Evolutionary conservation across 2,329 filamentous ascomycete species (phyloP).

Genomic region (Ophiostoma pallidulum): DNA sequence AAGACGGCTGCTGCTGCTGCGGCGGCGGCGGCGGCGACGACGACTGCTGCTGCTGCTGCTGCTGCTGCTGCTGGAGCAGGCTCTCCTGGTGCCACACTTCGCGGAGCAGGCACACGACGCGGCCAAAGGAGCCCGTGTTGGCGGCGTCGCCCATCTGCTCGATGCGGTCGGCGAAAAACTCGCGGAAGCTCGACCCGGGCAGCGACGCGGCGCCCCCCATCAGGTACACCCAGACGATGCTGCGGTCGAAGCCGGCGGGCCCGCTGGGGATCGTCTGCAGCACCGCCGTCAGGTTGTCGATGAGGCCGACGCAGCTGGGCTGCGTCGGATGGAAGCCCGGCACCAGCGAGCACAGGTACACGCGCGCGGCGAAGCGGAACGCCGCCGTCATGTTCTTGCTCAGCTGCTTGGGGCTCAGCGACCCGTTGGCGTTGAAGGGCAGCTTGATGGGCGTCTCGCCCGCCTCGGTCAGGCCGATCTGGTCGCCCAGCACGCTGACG

Average conservation of each 20-base stretch:
- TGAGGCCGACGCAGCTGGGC: slow-evolving; percentile 62
- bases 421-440: slow-evolving; percentile 59
- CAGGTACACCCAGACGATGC: slow-evolving; percentile 86
- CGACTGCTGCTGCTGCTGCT: slow-evolving; percentile 1
- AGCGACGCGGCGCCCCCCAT: slow-evolving; percentile 73
- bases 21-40: slow-evolving; percentile 24
- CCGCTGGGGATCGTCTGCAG: slow-evolving; percentile 78
- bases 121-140: slow-evolving; percentile 75
- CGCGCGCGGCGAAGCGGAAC: slow-evolving; percentile 84
- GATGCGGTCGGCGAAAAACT: slow-evolving; percentile 67
- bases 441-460: slow-evolving; percentile 48
- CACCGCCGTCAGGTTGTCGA: slow-evolving; percentile 66
- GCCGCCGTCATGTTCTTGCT: slow-evolving; percentile 81
- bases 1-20: too few species aligned
- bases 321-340: slow-evolving; percentile 75
- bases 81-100: slow-evolving; percentile 81
- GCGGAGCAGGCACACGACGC: slow-evolving; percentile 65
- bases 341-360: slow-evolving; percentile 94
- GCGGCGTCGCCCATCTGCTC: slow-evolving; percentile 66
- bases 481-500: slow-evolving; percentile 76
- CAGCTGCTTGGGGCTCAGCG: slow-evolving; percentile 72
- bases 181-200: slow-evolving; percentile 63
- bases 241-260: slow-evolving; percentile 75
- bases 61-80: slow-evolving; percentile 17
- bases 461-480: slow-evolving; percentile 73